Percentiles rank a stretch among this genome's conserved stretches.
phyloP scores from a whole-genome alignment of 2,329 filamentous ascomycete genomes.

The Cladosporium sp. region DNA sequence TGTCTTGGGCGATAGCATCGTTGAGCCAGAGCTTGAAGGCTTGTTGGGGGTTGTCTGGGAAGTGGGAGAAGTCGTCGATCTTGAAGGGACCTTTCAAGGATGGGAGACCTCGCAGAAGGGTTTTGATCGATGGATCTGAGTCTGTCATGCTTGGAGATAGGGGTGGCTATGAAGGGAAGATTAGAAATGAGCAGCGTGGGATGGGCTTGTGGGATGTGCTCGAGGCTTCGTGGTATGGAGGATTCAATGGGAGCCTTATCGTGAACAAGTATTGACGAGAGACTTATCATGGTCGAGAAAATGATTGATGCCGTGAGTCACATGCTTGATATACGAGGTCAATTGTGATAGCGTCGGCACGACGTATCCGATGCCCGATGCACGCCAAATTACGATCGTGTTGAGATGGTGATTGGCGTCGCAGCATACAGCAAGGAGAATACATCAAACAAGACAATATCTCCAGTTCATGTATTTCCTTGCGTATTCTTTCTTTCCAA shows the following conservation, averaged over 20 bases:
- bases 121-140: background rate
- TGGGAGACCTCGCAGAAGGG: background rate
- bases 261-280: background rate
- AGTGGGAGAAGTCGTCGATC: background rate
- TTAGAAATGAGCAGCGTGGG: background rate
- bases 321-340: background rate
- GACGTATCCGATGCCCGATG: background rate
- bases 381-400: background rate
- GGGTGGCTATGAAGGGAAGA: background rate
- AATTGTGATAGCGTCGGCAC: background rate
- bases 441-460: background rate
- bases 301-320: background rate
- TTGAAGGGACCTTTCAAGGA: background rate
- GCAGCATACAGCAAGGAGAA: no score
- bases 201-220: background rate
- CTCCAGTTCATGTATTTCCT: background rate
- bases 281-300: background rate
- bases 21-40: constrained; percentile 1
- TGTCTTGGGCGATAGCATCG: background rate
- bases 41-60: background rate
- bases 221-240: background rate
- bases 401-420: no score
- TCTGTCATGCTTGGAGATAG: background rate
- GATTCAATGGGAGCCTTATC: no score
- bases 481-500: background rate